These are phyloP conservation scores for Cercospora sp. DNA, from an alignment of 2,329 filamentous ascomycete species.

Conservation along the genomic window DNA sequence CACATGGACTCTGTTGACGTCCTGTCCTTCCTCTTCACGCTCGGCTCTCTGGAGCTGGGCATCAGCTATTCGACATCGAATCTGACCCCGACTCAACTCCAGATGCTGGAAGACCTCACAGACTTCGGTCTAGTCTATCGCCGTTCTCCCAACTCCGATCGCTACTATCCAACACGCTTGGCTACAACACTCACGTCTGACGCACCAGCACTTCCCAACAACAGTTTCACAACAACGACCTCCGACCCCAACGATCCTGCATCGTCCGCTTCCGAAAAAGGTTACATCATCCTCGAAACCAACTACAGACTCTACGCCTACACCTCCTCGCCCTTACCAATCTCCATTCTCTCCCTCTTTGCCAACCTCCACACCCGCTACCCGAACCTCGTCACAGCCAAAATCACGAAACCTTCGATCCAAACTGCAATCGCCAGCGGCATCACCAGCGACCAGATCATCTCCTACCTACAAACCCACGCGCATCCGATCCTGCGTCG, in stretches of 20 bases:
- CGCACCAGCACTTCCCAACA: conserved; percentile 70
- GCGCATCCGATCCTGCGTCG: conserved; percentile 92
- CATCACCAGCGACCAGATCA: conserved; percentile 94
- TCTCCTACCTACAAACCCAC: conserved; percentile 86
- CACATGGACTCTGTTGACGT: conserved; percentile 89
- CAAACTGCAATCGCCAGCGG: conserved; percentile 82
- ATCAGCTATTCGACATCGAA: conserved; percentile 85
- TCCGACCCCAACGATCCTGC: conserved; percentile 30
- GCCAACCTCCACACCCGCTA: conserved; percentile 85
- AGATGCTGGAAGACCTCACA: conserved; percentile 85
- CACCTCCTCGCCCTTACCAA: conserved; percentile 89
- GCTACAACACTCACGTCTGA: conserved; percentile 87
- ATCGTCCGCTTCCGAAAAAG: conserved; percentile 54
- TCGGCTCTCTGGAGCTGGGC: conserved; percentile 89
- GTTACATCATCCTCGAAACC: conserved; percentile 94
- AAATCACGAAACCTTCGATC: conserved; percentile 84
- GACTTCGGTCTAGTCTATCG: conserved; percentile 91
- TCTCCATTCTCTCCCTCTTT: conserved; percentile 90
- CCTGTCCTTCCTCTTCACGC: conserved; percentile 91
- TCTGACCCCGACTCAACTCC: conserved; percentile 75
- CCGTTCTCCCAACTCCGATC: conserved; percentile 45
- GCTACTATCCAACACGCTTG: conserved; percentile 86
- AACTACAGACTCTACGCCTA: conserved; percentile 98
- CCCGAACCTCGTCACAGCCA: conserved; percentile 89
- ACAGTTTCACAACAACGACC: conserved; percentile 65